phyloP scores from a whole-genome alignment of 2,329 filamentous ascomycete species.

The Phaeophleospora eucalypticola region DNA sequence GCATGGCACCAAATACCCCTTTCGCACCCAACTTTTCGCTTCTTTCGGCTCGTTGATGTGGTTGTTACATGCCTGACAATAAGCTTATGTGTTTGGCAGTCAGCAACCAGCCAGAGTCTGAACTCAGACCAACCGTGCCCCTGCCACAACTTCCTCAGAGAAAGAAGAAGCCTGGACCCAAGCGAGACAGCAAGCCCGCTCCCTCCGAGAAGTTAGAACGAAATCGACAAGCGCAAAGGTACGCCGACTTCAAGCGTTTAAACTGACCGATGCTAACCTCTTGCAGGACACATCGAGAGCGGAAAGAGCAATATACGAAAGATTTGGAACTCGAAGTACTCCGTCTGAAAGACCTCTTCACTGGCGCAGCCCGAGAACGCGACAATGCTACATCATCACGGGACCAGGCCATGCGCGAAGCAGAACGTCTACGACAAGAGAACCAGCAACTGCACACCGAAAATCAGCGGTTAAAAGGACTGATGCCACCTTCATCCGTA shows the following conservation, averaged over 20 bases:
- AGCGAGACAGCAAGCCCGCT: slow-evolving; percentile 22
- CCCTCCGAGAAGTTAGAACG: slow-evolving; percentile 22
- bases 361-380: slow-evolving; percentile 15
- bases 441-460: slow-evolving; percentile 9
- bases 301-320: slow-evolving; percentile 25
- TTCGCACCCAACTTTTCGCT: neutral
- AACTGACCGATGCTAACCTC: neutral
- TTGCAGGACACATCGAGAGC: slow-evolving; percentile 20
- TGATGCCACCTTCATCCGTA: slow-evolving; percentile 10
- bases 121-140: slow-evolving; percentile 3
- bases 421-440: slow-evolving; percentile 11
- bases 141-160: slow-evolving; percentile 8
- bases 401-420: slow-evolving; percentile 13
- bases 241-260: neutral
- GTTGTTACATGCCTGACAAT: neutral
- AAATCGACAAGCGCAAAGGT: slow-evolving; percentile 24
- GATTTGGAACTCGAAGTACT: slow-evolving; percentile 22
- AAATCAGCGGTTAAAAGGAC: slow-evolving; percentile 13
- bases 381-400: slow-evolving; percentile 14
- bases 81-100: slow-evolving; percentile 13
- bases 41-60: neutral
- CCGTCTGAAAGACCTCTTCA: slow-evolving; percentile 21
- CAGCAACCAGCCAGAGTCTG: slow-evolving; percentile 6
- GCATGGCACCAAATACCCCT: neutral
- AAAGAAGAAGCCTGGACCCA: slow-evolving; percentile 23